Conservation (phyloP, 129 eudicot species). For the Arctium lappa region DNA sequence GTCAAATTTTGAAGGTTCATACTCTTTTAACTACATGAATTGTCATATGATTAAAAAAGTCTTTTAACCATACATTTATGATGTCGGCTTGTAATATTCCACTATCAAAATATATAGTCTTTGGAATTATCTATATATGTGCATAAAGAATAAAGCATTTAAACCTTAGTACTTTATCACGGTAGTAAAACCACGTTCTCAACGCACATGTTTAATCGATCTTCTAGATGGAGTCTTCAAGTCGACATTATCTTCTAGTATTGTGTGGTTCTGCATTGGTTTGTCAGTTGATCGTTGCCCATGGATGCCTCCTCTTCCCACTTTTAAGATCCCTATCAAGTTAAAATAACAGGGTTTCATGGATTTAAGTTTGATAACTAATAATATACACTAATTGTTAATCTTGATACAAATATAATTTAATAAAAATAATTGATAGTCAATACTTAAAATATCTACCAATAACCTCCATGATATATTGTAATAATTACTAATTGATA, state of each 20-base stretch:
- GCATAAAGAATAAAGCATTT: neutral
- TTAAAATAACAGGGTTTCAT: neutral
- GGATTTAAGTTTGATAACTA: neutral
- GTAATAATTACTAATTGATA: neutral
- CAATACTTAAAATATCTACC: neutral
- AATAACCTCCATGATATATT: neutral
- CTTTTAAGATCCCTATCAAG: neutral
- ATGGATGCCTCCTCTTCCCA: neutral
- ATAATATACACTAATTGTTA: neutral
- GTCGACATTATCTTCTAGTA: neutral
- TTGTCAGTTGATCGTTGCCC: neutral
- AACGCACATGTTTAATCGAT: neutral
- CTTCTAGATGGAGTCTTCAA: neutral
- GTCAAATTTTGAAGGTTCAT: neutral
- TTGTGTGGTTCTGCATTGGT: neutral
- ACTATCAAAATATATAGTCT: conserved; percentile 1
- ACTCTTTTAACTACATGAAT: neutral
- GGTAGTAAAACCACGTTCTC: neutral
- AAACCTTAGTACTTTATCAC: neutral
- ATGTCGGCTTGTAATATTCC: neutral
- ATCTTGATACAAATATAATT: neutral
- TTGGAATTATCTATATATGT: neutral
- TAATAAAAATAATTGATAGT: neutral
- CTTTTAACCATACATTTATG: neutral
- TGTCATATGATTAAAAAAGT: neutral